Evolutionary conservation across 2,329 filamentous ascomycete species (phyloP).

Genomic region (Xylaria sp.): DNA sequence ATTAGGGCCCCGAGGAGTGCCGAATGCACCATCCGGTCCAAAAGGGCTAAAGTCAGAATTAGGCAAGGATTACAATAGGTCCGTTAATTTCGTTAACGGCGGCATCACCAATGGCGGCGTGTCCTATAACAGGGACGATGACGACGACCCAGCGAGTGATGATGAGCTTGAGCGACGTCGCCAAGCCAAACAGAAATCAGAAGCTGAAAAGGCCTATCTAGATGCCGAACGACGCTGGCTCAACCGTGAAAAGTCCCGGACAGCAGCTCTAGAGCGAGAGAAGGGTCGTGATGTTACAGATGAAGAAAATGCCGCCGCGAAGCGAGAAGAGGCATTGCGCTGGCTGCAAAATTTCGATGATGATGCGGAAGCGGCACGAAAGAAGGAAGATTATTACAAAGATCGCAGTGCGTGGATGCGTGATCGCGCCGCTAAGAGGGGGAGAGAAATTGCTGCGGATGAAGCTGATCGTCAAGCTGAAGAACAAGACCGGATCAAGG

Average conservation of each 20-base stretch:
- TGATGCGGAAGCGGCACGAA: slow-evolving; percentile 79
- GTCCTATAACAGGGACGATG: slow-evolving; percentile 76
- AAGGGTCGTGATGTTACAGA: slow-evolving; percentile 83
- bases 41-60: slow-evolving; percentile 65
- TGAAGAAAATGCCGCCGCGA: slow-evolving; percentile 70
- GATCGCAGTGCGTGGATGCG: slow-evolving; percentile 88
- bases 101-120: slow-evolving; percentile 70
- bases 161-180: slow-evolving; percentile 82
- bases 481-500: slow-evolving; percentile 76
- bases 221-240: slow-evolving; percentile 92
- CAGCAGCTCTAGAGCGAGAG: slow-evolving; percentile 87
- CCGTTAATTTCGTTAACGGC: slow-evolving; percentile 83
- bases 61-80: slow-evolving; percentile 63
- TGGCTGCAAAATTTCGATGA: slow-evolving; percentile 88
- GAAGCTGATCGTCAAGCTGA: slow-evolving; percentile 85
- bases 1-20: slow-evolving; percentile 76
- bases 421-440: slow-evolving; percentile 78
- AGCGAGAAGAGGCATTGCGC: slow-evolving; percentile 75
- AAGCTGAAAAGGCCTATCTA: slow-evolving; percentile 82
- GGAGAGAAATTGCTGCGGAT: slow-evolving; percentile 79
- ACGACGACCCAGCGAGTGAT: slow-evolving; percentile 89
- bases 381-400: slow-evolving; percentile 83
- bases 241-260: slow-evolving; percentile 85
- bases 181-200: slow-evolving; percentile 75
- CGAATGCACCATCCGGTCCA: slow-evolving; percentile 77